These are phyloP conservation scores for Lomentospora prolificans DNA, from an alignment of 2,329 filamentous ascomycete genomes.

Conservation along the genomic window DNA sequence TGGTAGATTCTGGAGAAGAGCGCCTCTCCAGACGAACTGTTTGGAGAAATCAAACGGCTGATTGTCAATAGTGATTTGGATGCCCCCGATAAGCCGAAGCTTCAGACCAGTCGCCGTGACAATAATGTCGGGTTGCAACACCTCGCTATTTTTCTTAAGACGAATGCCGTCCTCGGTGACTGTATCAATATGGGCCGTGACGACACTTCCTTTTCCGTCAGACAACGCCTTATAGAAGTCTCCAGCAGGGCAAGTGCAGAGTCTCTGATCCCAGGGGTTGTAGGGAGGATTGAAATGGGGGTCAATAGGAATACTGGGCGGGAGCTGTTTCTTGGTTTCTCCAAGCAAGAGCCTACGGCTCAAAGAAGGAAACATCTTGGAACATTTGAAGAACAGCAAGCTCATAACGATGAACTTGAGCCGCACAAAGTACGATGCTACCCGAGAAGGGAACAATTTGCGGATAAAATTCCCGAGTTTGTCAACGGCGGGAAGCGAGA, in stretches of 20 bases:
- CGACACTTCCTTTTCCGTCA: conserved; percentile 32
- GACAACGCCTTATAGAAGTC: conserved; percentile 45
- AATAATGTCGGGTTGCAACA: conserved; percentile 50
- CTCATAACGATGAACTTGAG: conserved; percentile 37
- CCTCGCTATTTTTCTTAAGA: conserved; percentile 27
- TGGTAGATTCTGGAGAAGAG: conserved; percentile 57
- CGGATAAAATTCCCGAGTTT: conserved; percentile 26
- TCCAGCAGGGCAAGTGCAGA: conserved; percentile 54
- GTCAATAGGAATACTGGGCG: conserved; percentile 42
- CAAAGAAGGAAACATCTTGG: conserved; percentile 23
- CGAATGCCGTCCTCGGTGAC: conserved; percentile 38
- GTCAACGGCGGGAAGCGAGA: conserved; percentile 38
- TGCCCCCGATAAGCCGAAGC: conserved; percentile 45
- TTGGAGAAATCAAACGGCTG: conserved; percentile 32
- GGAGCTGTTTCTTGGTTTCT: conserved; percentile 27
- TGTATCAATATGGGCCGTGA: conserved; percentile 42
- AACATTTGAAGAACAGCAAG: conserved; percentile 36
- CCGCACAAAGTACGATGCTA: conserved; percentile 37
- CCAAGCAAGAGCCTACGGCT: not conserved
- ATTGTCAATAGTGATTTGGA: conserved; percentile 44
- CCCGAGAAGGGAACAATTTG: conserved; percentile 33
- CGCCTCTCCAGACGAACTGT: conserved; percentile 52
- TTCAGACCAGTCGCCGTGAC: conserved; percentile 60
- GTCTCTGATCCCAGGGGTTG: conserved; percentile 61
- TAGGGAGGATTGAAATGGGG: conserved; percentile 57